A percentile compares a stretch with the other conserved stretches of the same genome.
Evolutionary conservation across 371 early-diverging fungal species (phyloP).

Genomic region (Lichtheimia corymbifera): DNA sequence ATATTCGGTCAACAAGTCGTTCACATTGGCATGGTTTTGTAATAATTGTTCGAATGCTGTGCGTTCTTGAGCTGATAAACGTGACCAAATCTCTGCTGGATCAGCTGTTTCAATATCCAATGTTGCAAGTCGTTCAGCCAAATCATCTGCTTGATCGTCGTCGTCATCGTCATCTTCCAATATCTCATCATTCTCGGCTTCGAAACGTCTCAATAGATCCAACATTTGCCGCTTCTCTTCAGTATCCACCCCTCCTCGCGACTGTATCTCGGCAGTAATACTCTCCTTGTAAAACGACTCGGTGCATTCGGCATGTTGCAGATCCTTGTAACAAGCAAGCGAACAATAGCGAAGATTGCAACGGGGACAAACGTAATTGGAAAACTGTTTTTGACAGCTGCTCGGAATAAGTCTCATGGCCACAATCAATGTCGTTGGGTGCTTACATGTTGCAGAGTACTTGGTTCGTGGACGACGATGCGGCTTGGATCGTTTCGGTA

Average conservation of each 20-base stretch:
- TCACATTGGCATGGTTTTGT: constrained; percentile 4
- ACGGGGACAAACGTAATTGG: constrained; percentile 70
- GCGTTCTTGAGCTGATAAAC: constrained; percentile 54
- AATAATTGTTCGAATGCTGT: constrained; percentile 47
- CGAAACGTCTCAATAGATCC: constrained; percentile 54
- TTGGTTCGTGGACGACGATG: no score
- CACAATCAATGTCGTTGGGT: no score
- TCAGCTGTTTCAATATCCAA: constrained; percentile 58
- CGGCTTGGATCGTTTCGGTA: no score
- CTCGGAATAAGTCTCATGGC: background rate
- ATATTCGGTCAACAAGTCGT: constrained; percentile 20
- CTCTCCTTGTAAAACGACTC: constrained; percentile 68
- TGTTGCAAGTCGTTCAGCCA: constrained; percentile 46
- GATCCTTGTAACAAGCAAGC: constrained; percentile 64
- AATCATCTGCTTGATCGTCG: constrained; percentile 42
- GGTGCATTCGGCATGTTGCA: constrained; percentile 57
- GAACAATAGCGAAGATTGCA: constrained; percentile 74
- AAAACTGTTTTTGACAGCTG: constrained; percentile 58
- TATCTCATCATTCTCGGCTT: constrained; percentile 37
- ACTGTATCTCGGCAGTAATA: constrained; percentile 60
- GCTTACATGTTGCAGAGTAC: no score
- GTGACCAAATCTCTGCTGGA: constrained; percentile 52
- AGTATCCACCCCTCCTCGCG: constrained; percentile 35
- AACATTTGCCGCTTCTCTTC: constrained; percentile 54
- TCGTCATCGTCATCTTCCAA: constrained; percentile 29